Evolutionary conservation across 495 filamentous ascomycete species (phyloP).

Genomic region (Melanomma pulvis-pyrius): DNA sequence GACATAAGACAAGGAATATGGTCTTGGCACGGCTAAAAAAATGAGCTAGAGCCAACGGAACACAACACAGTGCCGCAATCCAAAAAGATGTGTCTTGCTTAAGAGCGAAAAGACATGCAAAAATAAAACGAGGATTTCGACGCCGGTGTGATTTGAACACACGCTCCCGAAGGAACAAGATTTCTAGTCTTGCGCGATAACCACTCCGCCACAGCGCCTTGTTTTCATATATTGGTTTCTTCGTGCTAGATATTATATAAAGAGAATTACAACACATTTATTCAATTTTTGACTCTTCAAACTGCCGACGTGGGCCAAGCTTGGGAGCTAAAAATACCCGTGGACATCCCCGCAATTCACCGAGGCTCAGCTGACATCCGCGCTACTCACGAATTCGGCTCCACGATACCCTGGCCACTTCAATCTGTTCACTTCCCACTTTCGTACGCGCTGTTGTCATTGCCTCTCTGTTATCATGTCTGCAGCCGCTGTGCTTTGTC

Average conservation of each 20-base stretch:
- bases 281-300: not conserved
- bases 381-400: not conserved
- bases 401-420: not conserved
- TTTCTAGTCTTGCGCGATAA: slow-evolving; percentile 49
- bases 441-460: not conserved
- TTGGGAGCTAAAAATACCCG: not conserved
- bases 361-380: not conserved
- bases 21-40: too few species aligned
- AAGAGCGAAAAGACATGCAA: too few species aligned
- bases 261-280: too few species aligned
- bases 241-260: not conserved
- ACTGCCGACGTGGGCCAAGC: not conserved
- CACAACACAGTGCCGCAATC: too few species aligned
- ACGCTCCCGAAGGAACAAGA: slow-evolving; percentile 46
- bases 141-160: slow-evolving; percentile 36
- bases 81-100: too few species aligned
- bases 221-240: not conserved
- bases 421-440: not conserved
- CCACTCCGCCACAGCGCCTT: slow-evolving; percentile 45
- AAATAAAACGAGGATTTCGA: too few species aligned
- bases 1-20: too few species aligned
- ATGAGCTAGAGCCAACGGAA: too few species aligned
- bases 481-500: not conserved
- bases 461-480: too few species aligned
- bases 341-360: not conserved